phyloP scores from a whole-genome alignment of 2,329 filamentous ascomycete species.

The Blastomyces silverae region DNA sequence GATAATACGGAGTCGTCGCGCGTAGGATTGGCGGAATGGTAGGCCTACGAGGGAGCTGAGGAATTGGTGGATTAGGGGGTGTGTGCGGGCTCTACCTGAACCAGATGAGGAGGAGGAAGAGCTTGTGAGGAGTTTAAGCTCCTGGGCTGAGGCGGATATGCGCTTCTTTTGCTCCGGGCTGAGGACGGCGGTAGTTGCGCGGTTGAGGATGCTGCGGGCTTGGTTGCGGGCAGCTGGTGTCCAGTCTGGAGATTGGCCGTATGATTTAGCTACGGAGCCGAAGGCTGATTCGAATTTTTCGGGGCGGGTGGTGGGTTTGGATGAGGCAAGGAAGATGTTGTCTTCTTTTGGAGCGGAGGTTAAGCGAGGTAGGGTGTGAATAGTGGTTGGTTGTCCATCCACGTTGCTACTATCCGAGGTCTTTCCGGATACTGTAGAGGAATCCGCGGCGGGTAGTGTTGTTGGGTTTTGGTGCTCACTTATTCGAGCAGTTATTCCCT shows the following conservation, averaged over 20 bases:
- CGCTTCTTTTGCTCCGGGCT: constrained; percentile 38
- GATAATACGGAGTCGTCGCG: constrained; percentile 56
- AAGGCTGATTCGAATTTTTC: constrained; percentile 39
- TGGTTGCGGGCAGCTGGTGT: constrained; percentile 38
- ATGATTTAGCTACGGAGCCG: constrained; percentile 42
- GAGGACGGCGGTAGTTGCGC: constrained; percentile 36
- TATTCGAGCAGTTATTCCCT: constrained; percentile 60
- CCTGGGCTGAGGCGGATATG: constrained; percentile 34
- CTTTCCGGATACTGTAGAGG: constrained; percentile 27
- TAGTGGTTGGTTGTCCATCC: constrained; percentile 25
- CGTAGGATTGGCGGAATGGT: constrained; percentile 64
- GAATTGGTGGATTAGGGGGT: constrained; percentile 45
- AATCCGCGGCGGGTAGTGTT: constrained; percentile 23
- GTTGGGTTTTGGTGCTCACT: constrained; percentile 51
- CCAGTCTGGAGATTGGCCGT: constrained; percentile 41
- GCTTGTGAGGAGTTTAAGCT: constrained; percentile 34
- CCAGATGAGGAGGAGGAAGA: constrained; percentile 44
- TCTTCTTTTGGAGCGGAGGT: constrained; percentile 39
- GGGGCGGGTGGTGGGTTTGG: constrained; percentile 33
- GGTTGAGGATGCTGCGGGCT: constrained; percentile 35
- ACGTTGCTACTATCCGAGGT: constrained; percentile 38
- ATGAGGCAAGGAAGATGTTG: constrained; percentile 42
- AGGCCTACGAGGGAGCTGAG: constrained; percentile 53
- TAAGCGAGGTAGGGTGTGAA: constrained; percentile 47
- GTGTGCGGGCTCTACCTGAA: constrained; percentile 31